Conservation (phyloP, 1,284 basidiomycete species). For the Cystobasidiaceae sp. region DNA sequence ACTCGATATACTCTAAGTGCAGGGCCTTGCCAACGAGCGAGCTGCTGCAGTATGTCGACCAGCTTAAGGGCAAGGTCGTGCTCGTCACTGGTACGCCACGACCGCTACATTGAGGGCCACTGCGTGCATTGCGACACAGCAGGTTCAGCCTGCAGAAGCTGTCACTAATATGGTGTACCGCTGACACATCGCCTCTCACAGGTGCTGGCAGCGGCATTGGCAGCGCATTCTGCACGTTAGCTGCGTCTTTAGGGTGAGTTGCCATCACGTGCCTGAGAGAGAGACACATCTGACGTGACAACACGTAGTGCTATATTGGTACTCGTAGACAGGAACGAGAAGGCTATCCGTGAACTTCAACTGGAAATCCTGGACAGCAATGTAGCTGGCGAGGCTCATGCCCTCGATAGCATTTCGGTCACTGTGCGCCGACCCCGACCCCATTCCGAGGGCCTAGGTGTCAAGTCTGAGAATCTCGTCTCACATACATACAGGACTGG, state of each 20-base stretch:
- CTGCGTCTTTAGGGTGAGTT: slow-evolving; percentile 53
- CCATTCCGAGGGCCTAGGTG: too few species aligned
- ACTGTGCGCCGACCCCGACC: slow-evolving; percentile 35
- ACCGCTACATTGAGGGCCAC: background rate
- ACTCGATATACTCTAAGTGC: background rate
- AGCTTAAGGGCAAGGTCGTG: slow-evolving; percentile 54
- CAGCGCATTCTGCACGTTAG: slow-evolving; percentile 51
- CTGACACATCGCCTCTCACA: slow-evolving; percentile 32
- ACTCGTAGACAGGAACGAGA: slow-evolving; percentile 3
- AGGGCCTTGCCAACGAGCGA: slow-evolving; percentile 37
- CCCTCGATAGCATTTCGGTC: slow-evolving; percentile 44
- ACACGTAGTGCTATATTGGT: slow-evolving; percentile 4
- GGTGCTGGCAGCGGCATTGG: slow-evolving; percentile 59
- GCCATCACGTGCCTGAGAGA: background rate
- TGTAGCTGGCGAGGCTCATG: background rate
- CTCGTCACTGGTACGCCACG: slow-evolving; percentile 53
- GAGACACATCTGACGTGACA: slow-evolving; percentile 5
- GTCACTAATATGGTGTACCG: background rate
- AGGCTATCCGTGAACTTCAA: background rate
- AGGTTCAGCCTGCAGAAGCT: too few species aligned
- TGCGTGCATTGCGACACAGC: too few species aligned
- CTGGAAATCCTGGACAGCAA: background rate
- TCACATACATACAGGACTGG: slow-evolving; percentile 45
- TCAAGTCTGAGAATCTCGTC: too few species aligned
- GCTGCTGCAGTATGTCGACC: slow-evolving; percentile 50